Base-by-base conservation (phyloP, 306 rosid genomes). In the Astragalus membranaceus region DNA sequence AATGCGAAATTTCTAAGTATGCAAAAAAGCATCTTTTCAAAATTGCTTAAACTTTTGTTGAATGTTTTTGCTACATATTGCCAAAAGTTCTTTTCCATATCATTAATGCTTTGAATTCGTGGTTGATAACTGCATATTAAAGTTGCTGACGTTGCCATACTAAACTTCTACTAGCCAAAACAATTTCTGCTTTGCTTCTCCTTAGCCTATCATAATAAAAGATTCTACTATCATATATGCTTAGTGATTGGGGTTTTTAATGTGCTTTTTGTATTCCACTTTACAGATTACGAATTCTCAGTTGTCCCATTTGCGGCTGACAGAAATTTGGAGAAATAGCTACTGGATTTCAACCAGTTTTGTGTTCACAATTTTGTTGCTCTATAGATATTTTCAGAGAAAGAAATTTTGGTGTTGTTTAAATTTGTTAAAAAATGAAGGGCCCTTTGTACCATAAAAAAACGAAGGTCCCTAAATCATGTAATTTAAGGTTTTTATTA, bases 331-430 rank as follows among this genome's bases (percentile, higher is more conserved):
- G 79, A 61, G 68, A 50, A 53, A n/a, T 20, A 70, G 62, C 46
- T 60, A 50, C 73, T 62, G 76, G 36, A 67, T 62, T 60, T 46
- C 39, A n/a, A 59, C 71, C 56, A 36, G 58, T 23, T 52, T 49
- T 65, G 54, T 69, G 48, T 61, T 26, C 73, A 36, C 69, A 57
- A 63, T 49, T 81, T 75, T 64, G 64, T 50, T 51, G 64, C 44
- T 23, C 43, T 35, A 52, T 60, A 67, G 70, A 12, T 67, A 57
- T 42, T 46, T 32, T 56, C 49, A 2, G 16, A 3, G 16, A 46
- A 9, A 33, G 70, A 64, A 64, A 59, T 70, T 78, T 78, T 78
- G 60, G 14, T 50, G 35, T 49, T 39, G 20, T 66, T 39, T 39
- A 48, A 30, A 51, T 69, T 58, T 78, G 50, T 70, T 66, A 43